phyloP scores from a whole-genome alignment of 139 green algal genomes.

The Chlamydomonas sp. region DNA sequence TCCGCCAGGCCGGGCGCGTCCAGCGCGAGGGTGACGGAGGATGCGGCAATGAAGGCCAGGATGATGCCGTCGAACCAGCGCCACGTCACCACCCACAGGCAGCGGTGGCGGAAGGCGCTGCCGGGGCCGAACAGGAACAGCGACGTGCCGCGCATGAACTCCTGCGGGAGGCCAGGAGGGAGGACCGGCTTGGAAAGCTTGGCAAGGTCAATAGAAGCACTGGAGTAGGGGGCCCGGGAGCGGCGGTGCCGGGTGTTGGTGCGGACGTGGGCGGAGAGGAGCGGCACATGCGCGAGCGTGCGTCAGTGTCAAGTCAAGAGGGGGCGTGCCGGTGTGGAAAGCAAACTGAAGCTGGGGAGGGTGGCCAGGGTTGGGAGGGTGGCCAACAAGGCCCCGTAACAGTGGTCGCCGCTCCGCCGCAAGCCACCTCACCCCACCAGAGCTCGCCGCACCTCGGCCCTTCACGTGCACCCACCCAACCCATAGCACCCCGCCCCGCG shows the following conservation, averaged over 20 bases:
- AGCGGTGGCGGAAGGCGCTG: slow-evolving; percentile 45
- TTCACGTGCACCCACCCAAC: neutral
- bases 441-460: too few relatives aligned
- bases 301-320: too few relatives aligned
- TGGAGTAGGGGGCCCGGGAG: too few relatives aligned
- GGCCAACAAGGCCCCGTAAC: neutral
- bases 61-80: slow-evolving; percentile 42
- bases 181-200: too few relatives aligned
- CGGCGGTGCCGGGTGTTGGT: too few relatives aligned
- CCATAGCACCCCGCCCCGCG: too few relatives aligned
- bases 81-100: slow-evolving; percentile 42
- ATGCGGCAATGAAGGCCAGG: slow-evolving; percentile 66
- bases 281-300: too few relatives aligned
- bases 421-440: neutral
- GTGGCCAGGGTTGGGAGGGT: too few relatives aligned
- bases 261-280: too few relatives aligned
- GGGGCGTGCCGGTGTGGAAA: too few relatives aligned
- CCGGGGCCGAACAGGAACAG: slow-evolving; percentile 49
- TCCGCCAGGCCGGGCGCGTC: slow-evolving; percentile 55
- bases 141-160: slow-evolving; percentile 43
- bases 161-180: neutral
- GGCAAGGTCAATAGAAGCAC: too few relatives aligned
- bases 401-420: neutral
- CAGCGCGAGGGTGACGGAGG: slow-evolving; percentile 63
- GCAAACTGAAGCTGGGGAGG: too few relatives aligned